Base-by-base conservation (phyloP, 176 grass and related monocot genomes). In the Oryza australiensis region DNA sequence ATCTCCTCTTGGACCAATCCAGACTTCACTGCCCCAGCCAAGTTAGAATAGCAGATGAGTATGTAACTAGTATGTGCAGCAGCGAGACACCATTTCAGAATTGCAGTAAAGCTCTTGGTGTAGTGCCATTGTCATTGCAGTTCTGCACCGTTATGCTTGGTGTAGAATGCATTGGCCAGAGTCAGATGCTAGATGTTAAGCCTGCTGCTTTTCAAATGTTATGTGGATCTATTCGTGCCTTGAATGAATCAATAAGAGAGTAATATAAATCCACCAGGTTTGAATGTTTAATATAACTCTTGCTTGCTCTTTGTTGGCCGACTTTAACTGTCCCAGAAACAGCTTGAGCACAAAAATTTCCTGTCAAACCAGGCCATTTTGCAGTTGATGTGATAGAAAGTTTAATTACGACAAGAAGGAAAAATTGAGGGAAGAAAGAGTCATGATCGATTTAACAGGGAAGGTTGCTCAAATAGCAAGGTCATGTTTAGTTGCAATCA, bases 11-110 rank as follows among this genome's bases (percentile, higher is more conserved):
- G 22, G 57, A 3, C 24, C 51, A 16, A 10, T 80, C 32, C 63
- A 83, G 53, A 60, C 84, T 15, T 87, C 85, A 53, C 65, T 76
- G 41, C 46, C 73, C 18, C 79, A 83, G n/a, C 62, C 37, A 68
- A 86, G 88, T 69, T 90, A 90, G 79, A 59, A 72, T 10, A 51
- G 7, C 20, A 30, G 12, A 65, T 45, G 35, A 48, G n/a, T 22
- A 30, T 49, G 7, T 9, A 53, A 26, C 48, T 41, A 34, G 16
- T 6, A 64, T 57, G 32, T 48, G 68, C 30, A 41, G 33, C 73
- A 41, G 20, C 63, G 5, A 38, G 32, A 82, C 22, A 15, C 28
- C 29, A 24, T 22, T 22, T 18, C 51, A 55, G 51, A 8, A 55
- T 23, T 40, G 40, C 20, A 13, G 29, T n/a, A 75, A 7, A 68